phyloP scores from a whole-genome alignment of 495 filamentous ascomycete species.

The Aspergillus steynii region DNA sequence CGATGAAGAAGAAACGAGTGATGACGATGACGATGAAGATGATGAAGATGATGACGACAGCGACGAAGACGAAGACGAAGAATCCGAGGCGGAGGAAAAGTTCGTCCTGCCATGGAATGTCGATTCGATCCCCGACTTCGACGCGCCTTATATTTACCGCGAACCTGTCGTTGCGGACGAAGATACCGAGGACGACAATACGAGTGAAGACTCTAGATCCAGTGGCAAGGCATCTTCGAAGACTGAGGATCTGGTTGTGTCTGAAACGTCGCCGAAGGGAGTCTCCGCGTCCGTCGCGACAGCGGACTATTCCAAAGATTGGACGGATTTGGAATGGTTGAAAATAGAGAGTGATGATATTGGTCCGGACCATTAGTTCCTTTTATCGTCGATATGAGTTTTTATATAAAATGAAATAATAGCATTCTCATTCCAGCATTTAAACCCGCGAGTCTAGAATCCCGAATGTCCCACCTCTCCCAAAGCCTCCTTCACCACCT shows the following conservation, averaged over 20 bases:
- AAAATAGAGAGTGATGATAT: neutral
- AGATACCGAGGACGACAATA: neutral
- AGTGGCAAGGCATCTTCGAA: neutral
- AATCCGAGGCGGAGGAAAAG: neutral
- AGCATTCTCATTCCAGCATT: too few species aligned
- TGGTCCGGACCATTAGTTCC: neutral
- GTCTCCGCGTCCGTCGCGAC: neutral
- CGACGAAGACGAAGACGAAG: neutral
- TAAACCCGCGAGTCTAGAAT: neutral
- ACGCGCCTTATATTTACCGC: neutral
- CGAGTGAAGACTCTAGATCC: neutral
- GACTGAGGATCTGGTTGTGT: neutral
- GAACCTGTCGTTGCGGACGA: neutral
- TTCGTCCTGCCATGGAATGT: neutral
- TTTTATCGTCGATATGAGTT: too few species aligned
- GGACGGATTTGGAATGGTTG: neutral
- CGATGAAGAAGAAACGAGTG: too few species aligned
- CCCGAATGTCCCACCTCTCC: conserved; percentile 13
- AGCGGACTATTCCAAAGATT: neutral
- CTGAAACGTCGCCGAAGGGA: neutral
- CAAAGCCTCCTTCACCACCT: conserved; percentile 13
- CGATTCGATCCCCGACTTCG: neutral
- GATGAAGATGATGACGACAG: neutral
- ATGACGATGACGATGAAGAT: neutral
- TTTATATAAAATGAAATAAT: too few species aligned